A percentile compares a stretch with the other conserved stretches of the same genome.
phyloP scores from a whole-genome alignment of 2,329 filamentous ascomycete genomes.

The Pleomassaria siparia region DNA sequence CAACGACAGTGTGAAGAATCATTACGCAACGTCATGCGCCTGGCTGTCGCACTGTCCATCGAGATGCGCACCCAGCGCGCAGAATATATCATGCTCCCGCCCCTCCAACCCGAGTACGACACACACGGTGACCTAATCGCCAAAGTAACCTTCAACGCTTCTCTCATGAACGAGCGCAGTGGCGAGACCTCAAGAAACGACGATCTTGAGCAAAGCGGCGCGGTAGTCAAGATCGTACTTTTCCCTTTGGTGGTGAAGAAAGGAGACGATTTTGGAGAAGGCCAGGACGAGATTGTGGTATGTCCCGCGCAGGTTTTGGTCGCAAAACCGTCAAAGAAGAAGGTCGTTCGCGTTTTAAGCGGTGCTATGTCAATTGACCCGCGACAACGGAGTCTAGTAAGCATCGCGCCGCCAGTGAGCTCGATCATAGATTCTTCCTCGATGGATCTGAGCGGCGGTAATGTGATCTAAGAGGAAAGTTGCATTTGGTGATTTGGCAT shows the following conservation, averaged over 20 bases:
- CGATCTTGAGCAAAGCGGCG: conserved; percentile 73
- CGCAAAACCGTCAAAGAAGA: conserved; percentile 53
- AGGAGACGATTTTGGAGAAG: conserved; percentile 82
- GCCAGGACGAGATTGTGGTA: conserved; percentile 93
- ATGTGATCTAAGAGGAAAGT: conserved; percentile 27
- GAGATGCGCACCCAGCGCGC: conserved; percentile 97
- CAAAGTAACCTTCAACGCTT: conserved; percentile 88
- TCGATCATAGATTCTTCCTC: too few relatives aligned
- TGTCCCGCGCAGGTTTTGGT: conserved; percentile 93
- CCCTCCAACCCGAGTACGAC: conserved; percentile 92
- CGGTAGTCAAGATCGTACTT: conserved; percentile 85
- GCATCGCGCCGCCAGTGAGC: conserved; percentile 33
- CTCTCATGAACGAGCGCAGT: conserved; percentile 91
- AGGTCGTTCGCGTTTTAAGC: conserved; percentile 53
- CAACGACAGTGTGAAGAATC: conserved; percentile 81
- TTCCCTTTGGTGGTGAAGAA: conserved; percentile 97
- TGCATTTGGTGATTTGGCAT: background rate
- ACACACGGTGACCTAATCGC: conserved; percentile 85
- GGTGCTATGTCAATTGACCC: conserved; percentile 52
- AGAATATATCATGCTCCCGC: conserved; percentile 98
- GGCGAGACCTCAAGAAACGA: conserved; percentile 72
- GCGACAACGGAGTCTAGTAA: conserved; percentile 28
- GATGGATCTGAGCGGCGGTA: conserved; percentile 36
- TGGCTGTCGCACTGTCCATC: conserved; percentile 86
- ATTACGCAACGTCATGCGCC: conserved; percentile 80